Base-by-base conservation (phyloP, 306 rosid genomes). In the Lathyrus aphaca region DNA sequence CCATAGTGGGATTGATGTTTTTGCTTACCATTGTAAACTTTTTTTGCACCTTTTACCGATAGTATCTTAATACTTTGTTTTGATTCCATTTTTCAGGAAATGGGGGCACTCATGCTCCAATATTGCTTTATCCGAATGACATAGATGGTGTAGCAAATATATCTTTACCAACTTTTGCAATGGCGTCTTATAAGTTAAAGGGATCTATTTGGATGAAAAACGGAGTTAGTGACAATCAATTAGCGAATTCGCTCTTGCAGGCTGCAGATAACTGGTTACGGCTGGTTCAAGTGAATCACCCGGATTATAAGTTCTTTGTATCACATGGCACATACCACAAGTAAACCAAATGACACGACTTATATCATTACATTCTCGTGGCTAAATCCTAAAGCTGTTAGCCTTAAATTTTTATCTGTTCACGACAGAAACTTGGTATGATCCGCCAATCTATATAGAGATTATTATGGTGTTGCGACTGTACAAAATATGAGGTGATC, bases 111-210 rank as follows among this genome's bases (percentile, higher is more conserved):
- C 85, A 66, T 25, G 82, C 85, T 71, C 91, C 97, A 2, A 67
- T 46, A 1, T 50, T 88, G 87, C 61, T 86, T 68, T 78, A 80
- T 73, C 88, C 95, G 5, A 86, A 43, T 58, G 90, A 80, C 72
- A 66, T 83, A 9, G 87, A 87, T 65, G 89, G 82, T 29, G 74
- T 76, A 30, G 82, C 91, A 11, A 86, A 81, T 71, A 81, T 89
- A 58, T 79, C 89, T 12, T 35, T 92, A 16, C 84, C 72, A 11
- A 83, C 77, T 63, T 87, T 92, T 50, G 98, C 91, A 49, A 67
- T 92, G 89, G 95, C 93, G 61, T 85, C 91, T 10, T 90, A 92
- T 49, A 88, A 92, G 84, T 74, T 92, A 59, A 92, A 88, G 62
- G 92, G 89, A 39, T 85, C 85, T 25, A 53, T 82, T 53, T 88